Conservation (phyloP, 2,329 filamentous ascomycete genomes). For the Aureobasidium sp. region DNA sequence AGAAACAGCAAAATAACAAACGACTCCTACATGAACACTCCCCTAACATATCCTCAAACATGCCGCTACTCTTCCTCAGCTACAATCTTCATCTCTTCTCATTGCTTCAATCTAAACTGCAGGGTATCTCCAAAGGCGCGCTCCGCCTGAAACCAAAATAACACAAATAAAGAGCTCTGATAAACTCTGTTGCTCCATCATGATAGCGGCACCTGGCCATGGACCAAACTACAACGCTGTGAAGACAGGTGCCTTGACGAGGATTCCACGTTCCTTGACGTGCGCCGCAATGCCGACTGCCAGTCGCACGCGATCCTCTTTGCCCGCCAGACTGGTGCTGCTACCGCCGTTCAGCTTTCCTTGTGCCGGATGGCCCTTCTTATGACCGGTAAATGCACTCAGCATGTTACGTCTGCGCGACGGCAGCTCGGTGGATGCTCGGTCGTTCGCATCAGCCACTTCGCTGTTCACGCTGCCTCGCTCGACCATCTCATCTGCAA, state of each 20-base stretch:
- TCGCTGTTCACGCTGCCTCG: conserved; percentile 32
- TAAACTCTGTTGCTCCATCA: not conserved
- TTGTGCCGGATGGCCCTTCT: conserved; percentile 28
- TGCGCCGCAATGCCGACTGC: conserved; percentile 42
- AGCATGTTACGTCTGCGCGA: conserved; percentile 36
- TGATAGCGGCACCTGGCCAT: not conserved
- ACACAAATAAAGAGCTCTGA: not conserved
- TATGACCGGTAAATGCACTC: conserved; percentile 32
- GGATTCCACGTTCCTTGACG: conserved; percentile 41
- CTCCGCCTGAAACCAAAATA: not conserved
- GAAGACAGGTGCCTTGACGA: conserved; percentile 40
- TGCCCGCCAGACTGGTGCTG: conserved; percentile 33
- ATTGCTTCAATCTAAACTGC: conserved; percentile 6
- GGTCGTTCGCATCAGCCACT: conserved; percentile 23
- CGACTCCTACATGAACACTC: not conserved
- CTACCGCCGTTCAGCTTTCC: conserved; percentile 30
- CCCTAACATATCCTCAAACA: not conserved
- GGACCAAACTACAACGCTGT: not conserved
- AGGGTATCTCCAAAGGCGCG: conserved; percentile 11
- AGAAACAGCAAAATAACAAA: not conserved
- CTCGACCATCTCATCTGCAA: conserved; percentile 37
- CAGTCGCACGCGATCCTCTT: conserved; percentile 42
- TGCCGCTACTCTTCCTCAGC: not conserved
- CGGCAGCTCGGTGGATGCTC: conserved; percentile 16
- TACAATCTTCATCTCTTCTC: not conserved